Evolutionary conservation across 2,329 filamentous ascomycete genomes (phyloP).

Genomic region (Epicoccum sorghinum): DNA sequence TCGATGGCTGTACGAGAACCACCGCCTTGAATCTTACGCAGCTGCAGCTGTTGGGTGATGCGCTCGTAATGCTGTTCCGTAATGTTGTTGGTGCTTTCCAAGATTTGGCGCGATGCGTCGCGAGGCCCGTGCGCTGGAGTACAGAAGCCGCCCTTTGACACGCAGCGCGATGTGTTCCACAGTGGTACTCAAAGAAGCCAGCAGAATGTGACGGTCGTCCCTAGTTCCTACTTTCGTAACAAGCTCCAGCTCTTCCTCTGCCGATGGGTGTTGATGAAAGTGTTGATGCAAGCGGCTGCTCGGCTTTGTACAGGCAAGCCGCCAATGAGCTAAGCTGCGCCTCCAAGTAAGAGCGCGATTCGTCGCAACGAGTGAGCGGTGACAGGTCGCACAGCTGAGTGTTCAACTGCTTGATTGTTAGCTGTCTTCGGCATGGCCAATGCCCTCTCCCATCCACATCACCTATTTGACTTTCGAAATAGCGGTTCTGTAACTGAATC

Average conservation of each 20-base stretch:
- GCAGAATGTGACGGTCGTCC: slow-evolving; percentile 3
- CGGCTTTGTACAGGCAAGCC: slow-evolving; percentile 20
- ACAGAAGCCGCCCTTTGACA: slow-evolving; percentile 21
- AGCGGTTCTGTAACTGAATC: background rate
- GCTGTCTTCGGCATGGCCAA: background rate
- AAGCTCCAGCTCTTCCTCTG: slow-evolving; percentile 8
- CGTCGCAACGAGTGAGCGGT: slow-evolving; percentile 6
- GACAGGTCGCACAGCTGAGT: background rate
- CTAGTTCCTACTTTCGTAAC: slow-evolving; percentile 7
- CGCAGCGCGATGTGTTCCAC: slow-evolving; percentile 1
- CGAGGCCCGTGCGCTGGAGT: slow-evolving; percentile 31
- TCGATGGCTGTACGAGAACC: slow-evolving; percentile 15
- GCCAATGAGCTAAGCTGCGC: slow-evolving; percentile 20
- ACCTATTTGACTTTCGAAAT: background rate
- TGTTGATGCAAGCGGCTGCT: slow-evolving; percentile 14
- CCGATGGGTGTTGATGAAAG: slow-evolving; percentile 7
- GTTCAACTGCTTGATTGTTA: slow-evolving; percentile 1
- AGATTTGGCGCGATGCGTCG: slow-evolving; percentile 35
- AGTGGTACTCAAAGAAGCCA: background rate
- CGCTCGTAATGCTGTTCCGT: slow-evolving; percentile 29
- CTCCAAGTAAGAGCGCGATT: slow-evolving; percentile 20
- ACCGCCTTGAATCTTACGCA: slow-evolving; percentile 19
- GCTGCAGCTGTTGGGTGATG: slow-evolving; percentile 31
- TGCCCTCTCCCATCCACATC: background rate
- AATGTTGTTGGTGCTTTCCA: slow-evolving; percentile 31